Conservation (phyloP, 2,329 filamentous ascomycete species). For the Trichoderma guizhouense region DNA sequence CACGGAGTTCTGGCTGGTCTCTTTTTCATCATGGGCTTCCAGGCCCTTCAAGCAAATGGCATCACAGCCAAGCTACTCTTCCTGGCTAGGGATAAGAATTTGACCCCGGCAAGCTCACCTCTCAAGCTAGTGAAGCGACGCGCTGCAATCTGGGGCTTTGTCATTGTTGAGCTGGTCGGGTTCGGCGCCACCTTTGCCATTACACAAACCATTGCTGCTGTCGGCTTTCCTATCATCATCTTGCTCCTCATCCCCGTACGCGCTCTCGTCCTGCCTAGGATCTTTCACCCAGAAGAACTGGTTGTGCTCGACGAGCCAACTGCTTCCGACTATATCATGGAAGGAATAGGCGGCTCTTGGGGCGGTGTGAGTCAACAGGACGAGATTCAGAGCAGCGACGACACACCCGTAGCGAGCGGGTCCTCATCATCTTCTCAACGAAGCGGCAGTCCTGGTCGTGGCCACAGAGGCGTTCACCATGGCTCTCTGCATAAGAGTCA, state of each 20-base stretch:
- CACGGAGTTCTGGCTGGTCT: constrained; percentile 76
- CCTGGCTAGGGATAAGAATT: constrained; percentile 58
- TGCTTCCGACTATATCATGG: constrained; percentile 72
- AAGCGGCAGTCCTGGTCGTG: constrained; percentile 16
- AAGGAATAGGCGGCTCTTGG: constrained; percentile 65
- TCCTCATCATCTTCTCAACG: constrained; percentile 9
- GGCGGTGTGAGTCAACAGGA: constrained; percentile 35
- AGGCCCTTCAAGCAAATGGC: constrained; percentile 72
- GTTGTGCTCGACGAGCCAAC: constrained; percentile 67
- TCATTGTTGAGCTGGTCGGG: constrained; percentile 62
- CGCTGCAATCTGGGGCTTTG: constrained; percentile 67
- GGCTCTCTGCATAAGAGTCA: constrained; percentile 31
- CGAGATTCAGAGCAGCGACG: constrained; percentile 20
- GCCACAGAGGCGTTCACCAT: constrained; percentile 28
- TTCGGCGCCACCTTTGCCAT: constrained; percentile 80
- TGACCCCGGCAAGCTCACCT: constrained; percentile 60
- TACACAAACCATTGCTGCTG: constrained; percentile 77
- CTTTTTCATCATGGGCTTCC: constrained; percentile 82
- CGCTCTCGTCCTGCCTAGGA: constrained; percentile 58
- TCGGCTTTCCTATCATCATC: constrained; percentile 76
- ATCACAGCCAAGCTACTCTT: constrained; percentile 74
- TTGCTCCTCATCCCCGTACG: constrained; percentile 65
- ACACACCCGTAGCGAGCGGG: constrained; percentile 20
- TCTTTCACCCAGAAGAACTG: constrained; percentile 61
- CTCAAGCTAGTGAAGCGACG: constrained; percentile 60